phyloP scores from a whole-genome alignment of 1,284 basidiomycete genomes.

The Athelia sp. region DNA sequence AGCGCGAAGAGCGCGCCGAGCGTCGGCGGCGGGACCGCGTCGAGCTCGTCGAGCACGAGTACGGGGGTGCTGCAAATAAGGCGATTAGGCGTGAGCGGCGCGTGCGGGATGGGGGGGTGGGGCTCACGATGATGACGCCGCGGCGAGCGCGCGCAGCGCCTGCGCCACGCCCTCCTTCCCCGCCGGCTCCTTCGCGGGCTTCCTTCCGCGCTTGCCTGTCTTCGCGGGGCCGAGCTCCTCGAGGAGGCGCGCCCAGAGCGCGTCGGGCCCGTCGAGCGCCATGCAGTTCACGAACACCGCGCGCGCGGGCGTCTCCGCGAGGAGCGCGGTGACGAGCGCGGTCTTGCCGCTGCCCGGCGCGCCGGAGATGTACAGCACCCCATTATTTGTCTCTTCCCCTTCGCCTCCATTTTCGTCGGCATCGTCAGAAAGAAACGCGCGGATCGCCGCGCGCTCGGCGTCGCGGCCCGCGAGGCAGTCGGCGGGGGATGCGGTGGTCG shows the following conservation, averaged over 20 bases:
- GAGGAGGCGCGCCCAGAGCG: slow-evolving; percentile 64
- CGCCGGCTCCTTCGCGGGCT: slow-evolving; percentile 29
- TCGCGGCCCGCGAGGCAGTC: slow-evolving; percentile 58
- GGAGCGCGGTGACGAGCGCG: slow-evolving; percentile 64
- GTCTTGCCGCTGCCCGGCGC: slow-evolving; percentile 82
- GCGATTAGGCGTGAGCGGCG: too few relatives aligned
- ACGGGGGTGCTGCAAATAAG: too few relatives aligned
- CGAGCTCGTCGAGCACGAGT: slow-evolving; percentile 74
- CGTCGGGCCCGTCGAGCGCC: slow-evolving; percentile 58
- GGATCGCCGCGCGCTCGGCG: slow-evolving; percentile 38
- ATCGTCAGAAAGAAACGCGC: slow-evolving; percentile 32
- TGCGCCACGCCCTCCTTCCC: neutral
- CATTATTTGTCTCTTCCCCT: slow-evolving; percentile 28
- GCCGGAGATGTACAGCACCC: slow-evolving; percentile 75
- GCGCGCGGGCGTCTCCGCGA: slow-evolving; percentile 34
- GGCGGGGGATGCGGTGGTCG: slow-evolving; percentile 35
- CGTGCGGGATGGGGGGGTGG: neutral
- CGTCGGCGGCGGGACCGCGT: slow-evolving; percentile 52
- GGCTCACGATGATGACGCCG: neutral
- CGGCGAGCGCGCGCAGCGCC: neutral
- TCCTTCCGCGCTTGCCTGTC: slow-evolving; percentile 29
- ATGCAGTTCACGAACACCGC: slow-evolving; percentile 72
- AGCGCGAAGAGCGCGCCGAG: slow-evolving; percentile 62
- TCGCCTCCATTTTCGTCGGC: too few relatives aligned
- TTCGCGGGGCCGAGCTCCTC: slow-evolving; percentile 43